phyloP scores from a whole-genome alignment of 106 monocot species.

The Phalaenopsis aphrodite region DNA sequence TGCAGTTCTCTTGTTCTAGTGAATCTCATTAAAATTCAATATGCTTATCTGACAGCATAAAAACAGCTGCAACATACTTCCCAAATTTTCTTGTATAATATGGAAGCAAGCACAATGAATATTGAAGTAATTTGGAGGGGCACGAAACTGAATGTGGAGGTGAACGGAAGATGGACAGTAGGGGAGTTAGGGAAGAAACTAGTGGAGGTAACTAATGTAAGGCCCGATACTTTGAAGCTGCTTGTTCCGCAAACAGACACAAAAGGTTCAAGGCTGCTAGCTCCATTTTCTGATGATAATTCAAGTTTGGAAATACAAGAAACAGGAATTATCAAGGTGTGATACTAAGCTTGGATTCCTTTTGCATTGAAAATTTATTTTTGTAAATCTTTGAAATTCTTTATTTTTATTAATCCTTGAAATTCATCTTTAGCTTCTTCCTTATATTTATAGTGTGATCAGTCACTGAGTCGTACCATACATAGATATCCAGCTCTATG shows the following conservation, averaged over 20 bases:
- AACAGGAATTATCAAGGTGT: constrained; percentile 53
- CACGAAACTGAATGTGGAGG: constrained; percentile 41
- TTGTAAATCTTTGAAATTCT: neutral
- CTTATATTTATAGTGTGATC: neutral
- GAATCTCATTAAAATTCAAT: neutral
- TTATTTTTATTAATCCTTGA: neutral
- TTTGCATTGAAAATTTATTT: neutral
- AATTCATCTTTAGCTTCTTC: neutral
- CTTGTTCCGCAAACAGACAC: constrained; percentile 48
- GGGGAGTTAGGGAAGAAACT: constrained; percentile 63
- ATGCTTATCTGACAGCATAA: neutral
- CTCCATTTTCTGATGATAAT: constrained; percentile 59
- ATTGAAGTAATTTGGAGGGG: constrained; percentile 69
- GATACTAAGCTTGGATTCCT: neutral
- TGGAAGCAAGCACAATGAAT: constrained; percentile 13
- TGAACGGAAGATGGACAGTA: constrained; percentile 31
- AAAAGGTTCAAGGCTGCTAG: constrained; percentile 57
- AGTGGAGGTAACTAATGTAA: constrained; percentile 61
- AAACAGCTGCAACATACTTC: neutral
- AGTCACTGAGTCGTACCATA: neutral
- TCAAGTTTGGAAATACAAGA: constrained; percentile 58
- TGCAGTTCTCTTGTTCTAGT: too few relatives aligned
- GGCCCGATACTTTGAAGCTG: constrained; percentile 70
- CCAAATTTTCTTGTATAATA: neutral
- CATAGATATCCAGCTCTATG: neutral